phyloP scores from a whole-genome alignment of 2,329 filamentous ascomycete genomes.

The Clonostachys rhizophaga region DNA sequence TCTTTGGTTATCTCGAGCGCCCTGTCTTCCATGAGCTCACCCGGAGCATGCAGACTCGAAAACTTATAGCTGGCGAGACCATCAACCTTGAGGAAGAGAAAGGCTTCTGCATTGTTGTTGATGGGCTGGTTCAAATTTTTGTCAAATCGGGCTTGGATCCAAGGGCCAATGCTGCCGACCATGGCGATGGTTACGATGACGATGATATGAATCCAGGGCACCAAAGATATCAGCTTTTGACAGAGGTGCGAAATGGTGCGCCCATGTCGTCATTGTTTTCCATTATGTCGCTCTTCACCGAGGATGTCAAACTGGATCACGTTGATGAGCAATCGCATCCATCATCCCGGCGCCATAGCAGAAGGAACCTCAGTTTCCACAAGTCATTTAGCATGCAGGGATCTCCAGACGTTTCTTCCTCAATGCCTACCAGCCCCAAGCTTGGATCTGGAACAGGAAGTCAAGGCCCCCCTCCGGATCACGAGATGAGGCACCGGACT shows the following conservation, averaged over 20 bases:
- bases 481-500: neutral
- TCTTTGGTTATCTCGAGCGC: conserved; percentile 94
- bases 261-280: conserved; percentile 99
- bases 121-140: conserved; percentile 95
- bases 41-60: conserved; percentile 95
- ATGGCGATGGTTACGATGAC: conserved; percentile 38
- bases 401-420: conserved; percentile 9
- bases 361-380: conserved; percentile 18
- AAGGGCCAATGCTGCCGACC: conserved; percentile 18
- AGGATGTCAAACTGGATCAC: conserved; percentile 81
- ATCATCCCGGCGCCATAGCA: conserved; percentile 15
- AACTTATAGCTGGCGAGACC: conserved; percentile 93
- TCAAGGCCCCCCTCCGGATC: neutral
- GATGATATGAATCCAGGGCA: conserved; percentile 64
- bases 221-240: conserved; percentile 90
- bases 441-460: conserved; percentile 16
- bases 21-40: conserved; percentile 98
- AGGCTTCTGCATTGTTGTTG: conserved; percentile 94
- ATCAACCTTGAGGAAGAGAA: conserved; percentile 95
- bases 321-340: conserved; percentile 41
- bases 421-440: conserved; percentile 33
- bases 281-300: conserved; percentile 93
- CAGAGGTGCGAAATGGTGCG: conserved; percentile 95
- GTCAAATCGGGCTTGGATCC: conserved; percentile 76
- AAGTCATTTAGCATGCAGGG: conserved; percentile 2